Base-by-base conservation (phyloP, 192 early-diverging fungal species). In the Backusella morwellensis region DNA sequence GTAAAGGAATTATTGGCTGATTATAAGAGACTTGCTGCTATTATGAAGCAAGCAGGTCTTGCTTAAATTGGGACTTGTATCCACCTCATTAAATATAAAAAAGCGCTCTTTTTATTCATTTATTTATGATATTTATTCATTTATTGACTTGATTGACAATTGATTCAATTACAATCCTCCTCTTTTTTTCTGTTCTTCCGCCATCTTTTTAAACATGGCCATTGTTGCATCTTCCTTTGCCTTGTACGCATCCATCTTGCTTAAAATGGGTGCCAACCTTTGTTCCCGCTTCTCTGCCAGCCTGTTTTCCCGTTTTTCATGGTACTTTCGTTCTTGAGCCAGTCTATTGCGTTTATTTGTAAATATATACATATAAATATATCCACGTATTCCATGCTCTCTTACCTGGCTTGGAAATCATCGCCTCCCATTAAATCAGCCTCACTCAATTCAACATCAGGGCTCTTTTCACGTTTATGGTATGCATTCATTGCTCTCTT, bases 181-280 rank as follows among this genome's bases (percentile, higher is more conserved):
- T 17, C 74, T 68, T 47, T 76, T 77, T 40, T 66, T 78, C 19
- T 84, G 83, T 71, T 90, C 82, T 81, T 87, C 85, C 14, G 94
- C 94, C 88, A 95, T 88, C 63, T 88, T 85, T 32, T 85, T 83
- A 47, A 94, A 86, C 88, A 91, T 88, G 47, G 85, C 91, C 50
- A 95, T 81, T 2, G 93, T 94, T n/a, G 78, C 85, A 29, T 88
- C 87, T 75, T 95, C 93, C 78, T 93, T 95, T 38, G 89, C 85
- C 47, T 85, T 74, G 73, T 85, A 90, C 42, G 86, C 89, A 35
- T 74, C 75, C 11, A 87, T 71, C 56, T 86, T 85, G 1, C 81
- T 85, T 21, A 83, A 75, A 69, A 90, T 72, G 11, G 75, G 77
- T 17, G 77, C 82, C 47, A 69, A 80, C 23, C 75, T 77, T 40